Percentiles rank a stretch among this genome's conserved stretches.
Evolutionary conservation across 2,329 filamentous ascomycete species (phyloP).

Genomic region (Trichocomaceae sp.): DNA sequence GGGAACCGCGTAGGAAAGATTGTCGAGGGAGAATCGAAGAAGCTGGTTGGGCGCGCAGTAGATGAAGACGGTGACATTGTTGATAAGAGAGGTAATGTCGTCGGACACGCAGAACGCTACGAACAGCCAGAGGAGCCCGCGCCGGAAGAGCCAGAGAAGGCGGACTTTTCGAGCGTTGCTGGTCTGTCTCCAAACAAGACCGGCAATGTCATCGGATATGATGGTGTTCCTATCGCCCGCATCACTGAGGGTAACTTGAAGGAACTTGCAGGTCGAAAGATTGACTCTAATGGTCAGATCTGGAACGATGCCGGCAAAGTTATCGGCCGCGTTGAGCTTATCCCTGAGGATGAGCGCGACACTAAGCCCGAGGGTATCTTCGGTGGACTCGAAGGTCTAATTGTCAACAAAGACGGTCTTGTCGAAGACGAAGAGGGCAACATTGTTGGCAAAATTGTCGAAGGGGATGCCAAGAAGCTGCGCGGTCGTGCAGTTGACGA

Average conservation of each 20-base stretch:
- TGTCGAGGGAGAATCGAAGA: constrained; percentile 54
- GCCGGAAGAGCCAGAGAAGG: constrained; percentile 33
- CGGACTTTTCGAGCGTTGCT: constrained; percentile 49
- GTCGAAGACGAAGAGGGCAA: constrained; percentile 72
- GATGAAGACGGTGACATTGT: constrained; percentile 59
- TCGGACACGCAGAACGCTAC: constrained; percentile 50
- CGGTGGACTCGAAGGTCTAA: constrained; percentile 50
- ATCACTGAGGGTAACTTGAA: constrained; percentile 52
- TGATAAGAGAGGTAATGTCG: constrained; percentile 56
- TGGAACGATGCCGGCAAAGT: constrained; percentile 52
- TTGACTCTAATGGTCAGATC: constrained; percentile 50
- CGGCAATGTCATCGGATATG: constrained; percentile 48
- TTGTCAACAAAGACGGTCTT: constrained; percentile 52
- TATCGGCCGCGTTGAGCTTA: constrained; percentile 52
- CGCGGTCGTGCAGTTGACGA: constrained; percentile 70
- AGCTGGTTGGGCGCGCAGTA: constrained; percentile 52
- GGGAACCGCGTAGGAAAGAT: constrained; percentile 45
- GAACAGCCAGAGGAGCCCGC: constrained; percentile 50
- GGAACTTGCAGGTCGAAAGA: constrained; percentile 51
- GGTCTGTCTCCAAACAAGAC: constrained; percentile 53
- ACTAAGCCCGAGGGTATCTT: constrained; percentile 52
- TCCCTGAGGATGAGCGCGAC: constrained; percentile 52
- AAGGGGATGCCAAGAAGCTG: constrained; percentile 65
- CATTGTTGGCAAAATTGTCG: constrained; percentile 63
- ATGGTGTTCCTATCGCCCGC: constrained; percentile 50